Evolutionary conservation across 768 basidiomycete genomes (phyloP).

Genomic region (Boletus huronensis): DNA sequence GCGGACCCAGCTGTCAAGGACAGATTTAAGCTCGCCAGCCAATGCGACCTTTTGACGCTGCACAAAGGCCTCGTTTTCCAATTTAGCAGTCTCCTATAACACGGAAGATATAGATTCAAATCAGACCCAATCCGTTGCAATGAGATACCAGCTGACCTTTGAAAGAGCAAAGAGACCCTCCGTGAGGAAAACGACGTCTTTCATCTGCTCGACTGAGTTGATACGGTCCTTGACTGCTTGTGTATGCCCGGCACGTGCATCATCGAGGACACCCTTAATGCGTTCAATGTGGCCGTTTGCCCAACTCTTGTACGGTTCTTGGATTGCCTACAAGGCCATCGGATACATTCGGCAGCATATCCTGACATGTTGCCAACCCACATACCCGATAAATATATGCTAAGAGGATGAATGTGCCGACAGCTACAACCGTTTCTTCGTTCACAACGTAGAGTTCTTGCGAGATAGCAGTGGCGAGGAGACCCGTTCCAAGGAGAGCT

Average conservation of each 20-base stretch:
- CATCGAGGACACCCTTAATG: conserved; percentile 77
- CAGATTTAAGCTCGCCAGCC: conserved; percentile 85
- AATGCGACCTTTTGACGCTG: conserved; percentile 86
- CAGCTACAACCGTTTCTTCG: conserved; percentile 88
- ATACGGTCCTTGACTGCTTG: conserved; percentile 93
- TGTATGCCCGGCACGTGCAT: conserved; percentile 85
- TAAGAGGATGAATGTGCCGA: conserved; percentile 80
- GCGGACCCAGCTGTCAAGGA: conserved; percentile 97
- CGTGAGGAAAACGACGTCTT: conserved; percentile 91
- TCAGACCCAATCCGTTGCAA: background rate
- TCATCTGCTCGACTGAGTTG: conserved; percentile 86
- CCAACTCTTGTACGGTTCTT: conserved; percentile 90
- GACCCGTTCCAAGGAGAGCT: conserved; percentile 85
- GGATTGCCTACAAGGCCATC: conserved; percentile 50
- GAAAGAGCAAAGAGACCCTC: conserved; percentile 88
- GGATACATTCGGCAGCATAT: conserved; percentile 8
- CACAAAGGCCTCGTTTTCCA: conserved; percentile 87
- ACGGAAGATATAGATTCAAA: background rate
- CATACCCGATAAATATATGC: conserved; percentile 77
- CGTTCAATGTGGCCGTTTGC: conserved; percentile 83
- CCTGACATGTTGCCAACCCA: conserved; percentile 3
- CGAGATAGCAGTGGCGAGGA: conserved; percentile 89
- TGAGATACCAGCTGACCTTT: conserved; percentile 51
- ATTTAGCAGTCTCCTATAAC: conserved; percentile 79
- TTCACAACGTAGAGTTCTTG: conserved; percentile 97